phyloP scores from a whole-genome alignment of 495 filamentous ascomycete genomes.

The Penicillium goetzii region DNA sequence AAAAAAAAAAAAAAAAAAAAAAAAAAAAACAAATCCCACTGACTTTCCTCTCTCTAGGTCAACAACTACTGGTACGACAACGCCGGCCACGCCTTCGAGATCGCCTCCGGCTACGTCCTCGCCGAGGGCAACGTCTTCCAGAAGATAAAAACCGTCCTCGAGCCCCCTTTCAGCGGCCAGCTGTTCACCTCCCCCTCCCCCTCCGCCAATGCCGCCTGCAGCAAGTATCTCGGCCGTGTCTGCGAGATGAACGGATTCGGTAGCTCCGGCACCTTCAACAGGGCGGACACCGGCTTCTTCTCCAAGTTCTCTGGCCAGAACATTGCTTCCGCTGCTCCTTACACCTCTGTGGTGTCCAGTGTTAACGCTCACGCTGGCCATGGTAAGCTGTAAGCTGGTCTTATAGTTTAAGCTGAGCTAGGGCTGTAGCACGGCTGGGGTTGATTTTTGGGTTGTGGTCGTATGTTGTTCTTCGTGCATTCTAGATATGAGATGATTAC shows the following conservation, averaged over 20 bases:
- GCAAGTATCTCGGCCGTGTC: slow-evolving; percentile 44
- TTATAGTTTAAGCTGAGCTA: background rate
- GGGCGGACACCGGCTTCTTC: slow-evolving; percentile 47
- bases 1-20: background rate
- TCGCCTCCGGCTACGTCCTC: slow-evolving; percentile 52
- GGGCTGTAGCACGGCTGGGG: background rate
- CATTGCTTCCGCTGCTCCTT: slow-evolving; percentile 46
- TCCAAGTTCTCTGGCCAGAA: slow-evolving; percentile 55
- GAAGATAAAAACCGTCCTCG: slow-evolving; percentile 43
- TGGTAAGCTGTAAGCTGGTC: slow-evolving; percentile 29
- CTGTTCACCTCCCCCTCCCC: slow-evolving; percentile 47
- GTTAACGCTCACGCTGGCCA: slow-evolving; percentile 41
- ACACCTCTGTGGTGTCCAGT: slow-evolving; percentile 35
- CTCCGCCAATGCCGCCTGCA: slow-evolving; percentile 44
- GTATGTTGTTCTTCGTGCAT: background rate
- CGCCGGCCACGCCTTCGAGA: slow-evolving; percentile 60
- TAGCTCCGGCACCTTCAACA: slow-evolving; percentile 43
- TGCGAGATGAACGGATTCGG: slow-evolving; percentile 55
- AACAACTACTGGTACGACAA: slow-evolving; percentile 64
- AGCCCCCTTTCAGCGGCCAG: slow-evolving; percentile 38
- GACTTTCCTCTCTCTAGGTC: slow-evolving; percentile 34
- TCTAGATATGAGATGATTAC: background rate
- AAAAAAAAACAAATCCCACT: background rate
- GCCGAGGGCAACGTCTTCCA: slow-evolving; percentile 66
- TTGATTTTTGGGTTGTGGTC: background rate